These are phyloP conservation scores for Magnusiomyces tetraspermus DNA, from an alignment of 1,139 yeast genomes.

Conservation along the genomic window DNA sequence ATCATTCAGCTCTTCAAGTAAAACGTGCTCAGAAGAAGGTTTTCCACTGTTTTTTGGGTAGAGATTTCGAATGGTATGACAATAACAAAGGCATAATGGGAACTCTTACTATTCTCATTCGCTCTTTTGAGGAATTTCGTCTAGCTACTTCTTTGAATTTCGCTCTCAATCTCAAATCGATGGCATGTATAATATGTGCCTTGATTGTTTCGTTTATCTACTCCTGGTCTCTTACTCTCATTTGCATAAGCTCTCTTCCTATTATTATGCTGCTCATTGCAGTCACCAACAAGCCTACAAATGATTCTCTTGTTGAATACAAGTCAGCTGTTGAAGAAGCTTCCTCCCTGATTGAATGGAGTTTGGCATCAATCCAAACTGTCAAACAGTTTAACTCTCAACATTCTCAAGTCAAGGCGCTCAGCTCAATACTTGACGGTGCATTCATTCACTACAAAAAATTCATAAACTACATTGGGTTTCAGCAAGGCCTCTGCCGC, in stretches of 20 bases:
- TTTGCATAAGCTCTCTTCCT: slow-evolving; percentile 66
- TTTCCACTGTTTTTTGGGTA: slow-evolving; percentile 27
- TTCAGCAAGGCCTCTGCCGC: slow-evolving; percentile 52
- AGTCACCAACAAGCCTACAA: slow-evolving; percentile 45
- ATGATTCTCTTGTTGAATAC: slow-evolving; percentile 44
- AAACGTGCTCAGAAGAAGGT: slow-evolving; percentile 43
- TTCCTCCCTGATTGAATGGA: slow-evolving; percentile 62
- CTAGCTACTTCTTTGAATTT: slow-evolving; percentile 59
- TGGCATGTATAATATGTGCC: slow-evolving; percentile 46
- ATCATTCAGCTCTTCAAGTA: slow-evolving; percentile 65
- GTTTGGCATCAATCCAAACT: slow-evolving; percentile 48
- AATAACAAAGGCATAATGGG: slow-evolving; percentile 40
- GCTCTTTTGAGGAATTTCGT: slow-evolving; percentile 63
- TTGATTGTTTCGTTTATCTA: slow-evolving; percentile 60
- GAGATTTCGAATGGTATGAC: slow-evolving; percentile 44
- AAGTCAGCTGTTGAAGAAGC: slow-evolving; percentile 48
- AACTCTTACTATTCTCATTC: slow-evolving; percentile 50
- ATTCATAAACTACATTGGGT: slow-evolving; percentile 42
- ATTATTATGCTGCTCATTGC: slow-evolving; percentile 45
- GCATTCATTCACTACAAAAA: slow-evolving; percentile 44
- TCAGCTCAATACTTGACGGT: slow-evolving; percentile 33
- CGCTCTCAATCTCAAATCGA: slow-evolving; percentile 46
- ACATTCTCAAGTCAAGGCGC: slow-evolving; percentile 40
- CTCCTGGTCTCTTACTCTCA: slow-evolving; percentile 77
- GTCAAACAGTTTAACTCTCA: slow-evolving; percentile 58